Evolutionary conservation across 805 yeast species (phyloP), one percentile per base, ranked within the genome.

Genomic region (Yamadazyma philogaea): DNA sequence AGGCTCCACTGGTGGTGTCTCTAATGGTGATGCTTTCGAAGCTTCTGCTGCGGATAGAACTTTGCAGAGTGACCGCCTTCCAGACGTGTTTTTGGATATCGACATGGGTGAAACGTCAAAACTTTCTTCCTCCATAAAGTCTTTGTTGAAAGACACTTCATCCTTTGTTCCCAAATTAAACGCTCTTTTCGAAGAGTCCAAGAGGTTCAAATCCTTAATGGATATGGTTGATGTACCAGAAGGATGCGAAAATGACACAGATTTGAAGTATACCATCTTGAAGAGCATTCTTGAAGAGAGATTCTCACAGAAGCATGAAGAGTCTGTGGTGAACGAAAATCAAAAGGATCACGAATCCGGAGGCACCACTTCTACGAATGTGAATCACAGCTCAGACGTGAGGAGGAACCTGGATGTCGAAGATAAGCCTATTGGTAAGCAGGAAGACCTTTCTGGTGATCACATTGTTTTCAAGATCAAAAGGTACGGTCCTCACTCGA

Each of bases 61-160:
- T 4, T 24, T 24, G 12, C 28, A 7, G n/a, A 4, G 8, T 7
- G 28, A 24, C 10, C n/a, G 28, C 28, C 28, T 24, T 24, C 12
- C 28, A 11, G 63, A 57, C 27, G 46, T 48, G 5, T 40, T 51
- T 16, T 54, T 53, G 37, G 65, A 60, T 44, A 55, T 62, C 37
- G 63, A 64, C 16, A 44, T 62, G 30, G 47, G 53, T 20, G 41
- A 55, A 22, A 55, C 60, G 32, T 44, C 54, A 6, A 8, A 30
- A 7, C 48, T 52, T 22, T 45, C 45, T 20, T 33, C 39, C 7
- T 46, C 43, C 17, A 48, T 63, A 27, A 60, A 55, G 36, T 12
- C 38, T 2, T 37, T 53, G 19, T 39, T 59, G 10, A 38, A 34
- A 4, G 52, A 48, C 6, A 34, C 54, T 39, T 39, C 42, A 4